A percentile compares a stretch with the other conserved stretches of the same genome.
Evolutionary conservation across 192 early-diverging fungal genomes (phyloP).

Genomic region (Coemansia sp.): DNA sequence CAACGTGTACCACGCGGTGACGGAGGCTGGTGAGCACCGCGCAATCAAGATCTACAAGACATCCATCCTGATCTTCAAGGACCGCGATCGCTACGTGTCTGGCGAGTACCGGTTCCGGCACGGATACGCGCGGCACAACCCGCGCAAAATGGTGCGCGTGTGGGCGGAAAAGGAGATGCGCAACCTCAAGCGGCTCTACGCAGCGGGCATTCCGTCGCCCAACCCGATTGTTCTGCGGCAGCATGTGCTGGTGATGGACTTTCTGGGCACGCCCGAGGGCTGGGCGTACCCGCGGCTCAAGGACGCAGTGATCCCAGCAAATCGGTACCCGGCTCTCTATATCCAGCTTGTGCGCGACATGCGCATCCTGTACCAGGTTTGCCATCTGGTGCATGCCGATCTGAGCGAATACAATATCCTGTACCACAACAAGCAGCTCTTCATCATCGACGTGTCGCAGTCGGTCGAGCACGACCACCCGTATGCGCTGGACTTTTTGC

Average conservation of each 20-base stretch:
- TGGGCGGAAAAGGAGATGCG: slow-evolving; percentile 99
- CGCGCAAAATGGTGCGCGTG: slow-evolving; percentile 96
- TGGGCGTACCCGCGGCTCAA: slow-evolving; percentile 94
- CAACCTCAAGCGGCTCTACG: slow-evolving; percentile 87
- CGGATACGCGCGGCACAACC: slow-evolving; percentile 91
- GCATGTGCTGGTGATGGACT: slow-evolving; percentile 95
- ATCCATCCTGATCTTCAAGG: slow-evolving; percentile 96
- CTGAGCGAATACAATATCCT: slow-evolving; percentile 96
- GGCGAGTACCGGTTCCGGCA: slow-evolving; percentile 95
- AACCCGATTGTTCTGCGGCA: slow-evolving; percentile 81
- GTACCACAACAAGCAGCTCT: slow-evolving; percentile 75
- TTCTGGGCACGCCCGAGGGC: slow-evolving; percentile 86
- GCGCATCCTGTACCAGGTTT: slow-evolving; percentile 89
- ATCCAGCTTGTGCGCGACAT: slow-evolving; percentile 81
- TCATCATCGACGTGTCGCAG: slow-evolving; percentile 97
- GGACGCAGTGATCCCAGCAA: slow-evolving; percentile 79
- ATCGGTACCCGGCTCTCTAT: slow-evolving; percentile 72
- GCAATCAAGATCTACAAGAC: slow-evolving; percentile 99
- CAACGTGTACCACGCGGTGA: slow-evolving; percentile 96
- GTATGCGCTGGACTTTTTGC: slow-evolving; percentile 90
- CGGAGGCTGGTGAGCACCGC: slow-evolving; percentile 73
- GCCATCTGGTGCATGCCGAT: slow-evolving; percentile 96
- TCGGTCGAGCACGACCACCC: slow-evolving; percentile 99
- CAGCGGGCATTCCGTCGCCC: slow-evolving; percentile 84
- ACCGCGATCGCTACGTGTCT: slow-evolving; percentile 94